Base-by-base conservation (phyloP, 768 basidiomycete genomes). In the Leccinum barrowsii region DNA sequence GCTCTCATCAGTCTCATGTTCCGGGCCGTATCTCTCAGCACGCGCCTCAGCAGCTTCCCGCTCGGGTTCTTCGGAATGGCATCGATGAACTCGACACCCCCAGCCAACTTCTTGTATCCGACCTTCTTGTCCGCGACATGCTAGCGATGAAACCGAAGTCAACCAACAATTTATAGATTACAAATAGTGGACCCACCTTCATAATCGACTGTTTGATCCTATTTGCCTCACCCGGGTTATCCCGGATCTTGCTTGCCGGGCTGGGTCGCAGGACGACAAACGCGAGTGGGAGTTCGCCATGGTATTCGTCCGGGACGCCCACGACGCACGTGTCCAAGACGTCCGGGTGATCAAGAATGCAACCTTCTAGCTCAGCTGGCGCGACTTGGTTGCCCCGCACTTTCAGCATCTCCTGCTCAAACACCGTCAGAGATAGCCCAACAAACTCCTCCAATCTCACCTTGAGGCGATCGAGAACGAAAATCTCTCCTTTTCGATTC, bases 401-500 rank as follows among this genome's bases (percentile, higher is more conserved):
- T 73, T 91, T 89, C 72, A 89, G 77, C 55, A 88, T 83, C 76
- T 90, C 87, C 86, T 87, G 56, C 1, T 1, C 3, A 56, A 37
- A 17, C 11, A 48, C 8, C n/a, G 2, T 61, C 8, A 65, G 35
- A 17, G 6, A 15, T 28, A 6, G 34, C 12, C 47, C 19, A 28
- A 19, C 1, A 17, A 47, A 21, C 11, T 28, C 3, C 3, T 30
- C 40, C 1, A 34, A 52, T 32, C 61, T n/a, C 63, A 85, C 87
- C 80, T 90, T 91, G 56, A 89, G 69, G 24, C 89, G 82, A 68
- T 91, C 89, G 12, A 91, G 82, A 26, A 91, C 75, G 65, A 83
- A 89, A 2, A 90, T 66, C 60, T 90, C 86, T 11, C 79, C 77
- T 53, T 82, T 76, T 60, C 74, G 80, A 60, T 88, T 82, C 65